Conservation (phyloP, 192 early-diverging fungal genomes). For the Podila minutissima region DNA sequence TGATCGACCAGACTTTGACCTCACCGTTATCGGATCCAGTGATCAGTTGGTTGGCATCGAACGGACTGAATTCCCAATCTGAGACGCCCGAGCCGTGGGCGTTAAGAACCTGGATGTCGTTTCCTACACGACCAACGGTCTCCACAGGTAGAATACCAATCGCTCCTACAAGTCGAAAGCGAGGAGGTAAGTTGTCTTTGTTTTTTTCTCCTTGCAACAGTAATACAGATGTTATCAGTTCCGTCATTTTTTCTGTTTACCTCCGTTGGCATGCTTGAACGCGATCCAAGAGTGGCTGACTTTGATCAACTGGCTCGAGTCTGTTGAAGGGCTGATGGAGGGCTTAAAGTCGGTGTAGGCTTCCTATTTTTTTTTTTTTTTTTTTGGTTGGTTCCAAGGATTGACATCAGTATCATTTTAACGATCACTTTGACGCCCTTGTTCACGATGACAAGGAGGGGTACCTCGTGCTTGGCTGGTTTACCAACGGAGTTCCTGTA, state of each 20-base stretch:
- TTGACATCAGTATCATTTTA: neutral
- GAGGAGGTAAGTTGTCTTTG: neutral
- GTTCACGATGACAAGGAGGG: neutral
- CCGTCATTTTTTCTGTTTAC: neutral
- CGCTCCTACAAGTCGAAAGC: constrained; percentile 8
- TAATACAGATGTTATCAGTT: neutral
- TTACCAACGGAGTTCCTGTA: constrained; percentile 58
- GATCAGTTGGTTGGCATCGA: constrained; percentile 48
- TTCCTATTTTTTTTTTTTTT: constrained; percentile 12
- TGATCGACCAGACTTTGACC: constrained; percentile 60
- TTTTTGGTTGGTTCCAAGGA: neutral
- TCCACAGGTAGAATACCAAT: constrained; percentile 27
- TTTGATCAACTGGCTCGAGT: constrained; percentile 44
- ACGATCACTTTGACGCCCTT: no score
- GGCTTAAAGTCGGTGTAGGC: constrained; percentile 34
- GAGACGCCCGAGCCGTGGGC: constrained; percentile 54
- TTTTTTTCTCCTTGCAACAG: neutral
- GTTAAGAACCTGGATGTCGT: constrained; percentile 38
- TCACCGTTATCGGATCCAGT: constrained; percentile 59
- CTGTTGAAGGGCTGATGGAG: constrained; percentile 25
- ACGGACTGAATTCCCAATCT: constrained; percentile 61
- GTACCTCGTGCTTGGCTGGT: constrained; percentile 55
- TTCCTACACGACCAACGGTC: constrained; percentile 27
- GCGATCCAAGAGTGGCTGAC: constrained; percentile 39
- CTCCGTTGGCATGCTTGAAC: constrained; percentile 34